Base-by-base conservation (phyloP, 2,329 filamentous ascomycete genomes). In the Claviceps digitariae region DNA sequence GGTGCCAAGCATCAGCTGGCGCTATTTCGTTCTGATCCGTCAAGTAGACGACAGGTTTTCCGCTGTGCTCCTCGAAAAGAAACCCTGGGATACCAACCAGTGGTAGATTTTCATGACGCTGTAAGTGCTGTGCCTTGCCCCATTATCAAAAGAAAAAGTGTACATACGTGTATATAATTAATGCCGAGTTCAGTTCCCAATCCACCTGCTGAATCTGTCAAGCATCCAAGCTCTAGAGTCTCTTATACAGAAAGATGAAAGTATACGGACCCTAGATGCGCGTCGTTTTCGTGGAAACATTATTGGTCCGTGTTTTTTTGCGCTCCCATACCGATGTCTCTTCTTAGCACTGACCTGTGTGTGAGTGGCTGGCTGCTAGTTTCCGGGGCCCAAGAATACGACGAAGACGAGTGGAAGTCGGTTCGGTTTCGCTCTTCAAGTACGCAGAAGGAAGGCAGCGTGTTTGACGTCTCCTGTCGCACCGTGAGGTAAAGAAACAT, bases 211-310 rank as follows among this genome's bases (percentile, higher is more conserved):
- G 51, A 87, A 79, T 58, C 65, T 88, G 20, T 74, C 75, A 47
- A 86, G 81, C 57, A 72, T 88, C 23, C 76, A 77, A 49, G 75
- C 81, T 49, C 73, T 87, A 27, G 78, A 82, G 55, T 66, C 71
- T 2, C 70, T 77, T 48, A 73, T 87, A 8, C 72, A 75, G 1
- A 75, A 74, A 58, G 74, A 74, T 50, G 67, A 73, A 25, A 61
- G 62, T 7, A 62, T 77, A 20, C 71, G 73, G 29, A 68, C 74
- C 29, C 72, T 89, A 0, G 79, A 84, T 53, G 77, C 78, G 9
- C 69, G 77, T 17, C 76, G 83, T 13, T 90, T 87, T 67, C 77
- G 86, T 25, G 78, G 85, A 40, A 90, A 90, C 60, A 80, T 90
- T 36, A 82, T 87, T 58, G 68, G 79, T 82, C 66, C 65, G 70